Percentiles rank a stretch among this genome's conserved stretches.
phyloP scores from a whole-genome alignment of 2,329 filamentous ascomycete genomes.

The Aspergillus udagawae region DNA sequence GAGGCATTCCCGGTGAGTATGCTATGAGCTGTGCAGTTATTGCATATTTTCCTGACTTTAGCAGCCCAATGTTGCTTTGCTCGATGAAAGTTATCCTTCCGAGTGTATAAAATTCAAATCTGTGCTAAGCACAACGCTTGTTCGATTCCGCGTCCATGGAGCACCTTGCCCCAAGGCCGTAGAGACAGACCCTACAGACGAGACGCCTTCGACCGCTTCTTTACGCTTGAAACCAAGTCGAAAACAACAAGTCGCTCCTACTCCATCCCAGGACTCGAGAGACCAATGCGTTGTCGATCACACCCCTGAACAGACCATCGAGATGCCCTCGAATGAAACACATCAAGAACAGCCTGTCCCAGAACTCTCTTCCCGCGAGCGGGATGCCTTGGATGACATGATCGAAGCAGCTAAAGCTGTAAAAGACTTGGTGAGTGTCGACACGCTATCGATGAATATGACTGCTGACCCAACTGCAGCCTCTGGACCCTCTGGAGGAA shows the following conservation, averaged over 20 bases:
- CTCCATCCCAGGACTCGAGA: slow-evolving; percentile 11
- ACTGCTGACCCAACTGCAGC: slow-evolving; percentile 20
- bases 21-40: neutral
- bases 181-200: slow-evolving; percentile 9
- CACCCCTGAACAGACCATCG: neutral
- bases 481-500: slow-evolving; percentile 30
- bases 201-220: slow-evolving; percentile 10
- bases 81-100: slow-evolving; percentile 65
- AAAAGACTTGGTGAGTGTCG: slow-evolving; percentile 50
- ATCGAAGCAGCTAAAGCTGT: slow-evolving; percentile 61
- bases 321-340: neutral
- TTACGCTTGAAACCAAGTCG: slow-evolving; percentile 27
- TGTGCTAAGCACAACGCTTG: slow-evolving; percentile 56
- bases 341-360: slow-evolving; percentile 1
- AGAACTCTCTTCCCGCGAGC: slow-evolving; percentile 13
- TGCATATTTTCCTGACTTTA: slow-evolving; percentile 11
- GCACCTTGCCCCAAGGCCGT: slow-evolving; percentile 10
- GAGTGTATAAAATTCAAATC: slow-evolving; percentile 61
- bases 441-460: neutral
- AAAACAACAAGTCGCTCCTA: slow-evolving; percentile 12
- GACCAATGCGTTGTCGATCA: neutral
- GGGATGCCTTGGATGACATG: slow-evolving; percentile 60
- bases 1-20: slow-evolving; percentile 47
- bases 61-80: slow-evolving; percentile 45
- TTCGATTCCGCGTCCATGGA: slow-evolving; percentile 44